A percentile compares a stretch with the other conserved stretches of the same genome.
phyloP scores from a whole-genome alignment of 1,139 yeast genomes.

The Saccharomyces hybrid region DNA sequence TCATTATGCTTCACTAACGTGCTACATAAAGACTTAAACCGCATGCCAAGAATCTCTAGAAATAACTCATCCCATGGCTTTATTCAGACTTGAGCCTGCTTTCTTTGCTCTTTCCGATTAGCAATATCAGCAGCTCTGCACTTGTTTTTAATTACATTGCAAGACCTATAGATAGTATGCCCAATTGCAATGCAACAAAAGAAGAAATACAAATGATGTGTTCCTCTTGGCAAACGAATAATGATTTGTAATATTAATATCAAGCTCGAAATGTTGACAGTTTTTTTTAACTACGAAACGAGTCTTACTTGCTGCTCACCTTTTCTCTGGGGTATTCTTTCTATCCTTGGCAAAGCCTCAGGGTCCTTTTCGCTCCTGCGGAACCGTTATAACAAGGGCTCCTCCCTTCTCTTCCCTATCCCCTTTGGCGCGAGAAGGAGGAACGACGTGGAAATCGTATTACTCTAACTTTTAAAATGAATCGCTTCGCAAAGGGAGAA shows the following conservation, averaged over 20 bases:
- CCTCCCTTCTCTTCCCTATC: conserved; percentile 1
- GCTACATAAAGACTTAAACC: no score
- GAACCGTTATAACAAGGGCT: background rate
- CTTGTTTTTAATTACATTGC: no score
- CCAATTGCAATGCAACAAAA: background rate
- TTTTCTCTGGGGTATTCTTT: background rate
- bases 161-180: no score
- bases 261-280: background rate
- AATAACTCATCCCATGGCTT: no score
- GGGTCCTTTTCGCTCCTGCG: conserved; percentile 1
- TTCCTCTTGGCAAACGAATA: background rate
- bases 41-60: no score
- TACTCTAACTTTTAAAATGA: background rate
- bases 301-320: background rate
- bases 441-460: background rate
- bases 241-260: background rate
- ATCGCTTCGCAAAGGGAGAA: background rate
- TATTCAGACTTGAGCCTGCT: no score
- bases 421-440: background rate
- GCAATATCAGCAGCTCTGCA: no score
- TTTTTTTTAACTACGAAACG: background rate
- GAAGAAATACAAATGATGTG: no score
- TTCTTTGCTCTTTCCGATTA: no score
- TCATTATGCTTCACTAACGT: no score
- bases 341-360: background rate